A percentile compares a stretch with the other conserved stretches of the same genome.
phyloP scores from a whole-genome alignment of 352 stramenopile species.

The Phytophthora fragariaefolia region DNA sequence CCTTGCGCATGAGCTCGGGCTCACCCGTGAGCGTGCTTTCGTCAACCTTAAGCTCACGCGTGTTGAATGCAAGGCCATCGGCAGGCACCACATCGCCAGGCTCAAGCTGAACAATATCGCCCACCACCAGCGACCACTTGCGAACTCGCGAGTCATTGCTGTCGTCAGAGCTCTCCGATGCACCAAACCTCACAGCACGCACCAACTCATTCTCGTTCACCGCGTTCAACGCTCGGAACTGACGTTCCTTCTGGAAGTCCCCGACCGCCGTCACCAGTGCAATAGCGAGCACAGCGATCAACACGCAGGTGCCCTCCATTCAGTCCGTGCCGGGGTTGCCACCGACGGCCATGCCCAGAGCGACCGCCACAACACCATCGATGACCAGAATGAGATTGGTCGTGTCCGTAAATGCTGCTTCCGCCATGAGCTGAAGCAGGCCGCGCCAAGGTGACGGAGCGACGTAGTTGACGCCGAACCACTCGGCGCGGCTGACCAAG shows the following conservation, averaged over 20 bases:
- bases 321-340: constrained; percentile 47
- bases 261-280: constrained; percentile 86
- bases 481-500: constrained; percentile 14
- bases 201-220: constrained; percentile 74
- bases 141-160: constrained; percentile 46
- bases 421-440: constrained; percentile 51
- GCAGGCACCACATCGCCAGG: constrained; percentile 87
- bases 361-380: constrained; percentile 44
- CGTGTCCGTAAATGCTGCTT: constrained; percentile 59
- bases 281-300: constrained; percentile 90
- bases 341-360: constrained; percentile 37
- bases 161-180: background rate
- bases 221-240: constrained; percentile 85
- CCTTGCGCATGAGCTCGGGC: constrained; percentile 81
- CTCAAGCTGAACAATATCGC: constrained; percentile 80
- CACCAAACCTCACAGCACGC: constrained; percentile 63
- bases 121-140: constrained; percentile 83
- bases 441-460: constrained; percentile 19
- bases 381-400: constrained; percentile 53
- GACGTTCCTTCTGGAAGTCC: constrained; percentile 91
- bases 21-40: constrained; percentile 91
- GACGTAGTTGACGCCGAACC: constrained; percentile 49
- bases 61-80: constrained; percentile 82
- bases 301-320: constrained; percentile 74
- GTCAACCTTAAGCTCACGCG: constrained; percentile 83